phyloP scores from a whole-genome alignment of 768 basidiomycete species.

The Mycena albidolilacea region DNA sequence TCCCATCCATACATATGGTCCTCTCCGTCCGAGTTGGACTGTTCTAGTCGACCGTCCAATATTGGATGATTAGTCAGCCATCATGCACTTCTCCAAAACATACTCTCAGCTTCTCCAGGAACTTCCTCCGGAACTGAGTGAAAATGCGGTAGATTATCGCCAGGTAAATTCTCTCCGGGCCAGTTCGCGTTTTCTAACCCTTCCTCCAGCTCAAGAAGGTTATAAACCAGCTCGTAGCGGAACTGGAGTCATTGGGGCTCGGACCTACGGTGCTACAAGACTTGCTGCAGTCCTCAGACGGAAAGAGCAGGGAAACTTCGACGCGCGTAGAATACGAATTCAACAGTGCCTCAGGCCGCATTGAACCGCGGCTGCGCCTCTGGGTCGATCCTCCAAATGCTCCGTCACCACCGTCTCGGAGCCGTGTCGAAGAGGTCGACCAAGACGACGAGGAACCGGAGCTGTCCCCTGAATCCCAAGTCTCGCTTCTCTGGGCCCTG shows the following conservation, averaged over 20 bases:
- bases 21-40: too few relatives aligned
- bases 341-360: constrained; percentile 58
- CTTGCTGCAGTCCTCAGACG: constrained; percentile 48
- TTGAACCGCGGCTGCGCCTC: constrained; percentile 73
- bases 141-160: constrained; percentile 88
- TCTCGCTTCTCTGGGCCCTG: constrained; percentile 44
- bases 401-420: constrained; percentile 30
- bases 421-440: constrained; percentile 33
- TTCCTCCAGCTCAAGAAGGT: constrained; percentile 85
- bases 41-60: background rate
- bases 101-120: constrained; percentile 73
- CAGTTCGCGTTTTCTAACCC: constrained; percentile 5
- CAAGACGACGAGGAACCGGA: constrained; percentile 33
- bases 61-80: background rate
- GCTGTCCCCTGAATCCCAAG: constrained; percentile 20
- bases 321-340: constrained; percentile 70
- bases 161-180: constrained; percentile 60
- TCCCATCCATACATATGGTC: too few relatives aligned
- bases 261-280: constrained; percentile 64
- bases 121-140: constrained; percentile 83
- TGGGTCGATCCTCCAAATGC: constrained; percentile 53
- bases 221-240: constrained; percentile 85
- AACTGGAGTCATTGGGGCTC: constrained; percentile 81
- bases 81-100: constrained; percentile 85
- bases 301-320: constrained; percentile 40